A percentile compares a stretch with the other conserved stretches of the same genome.
phyloP scores from a whole-genome alignment of 2,329 filamentous ascomycete genomes.

The Aspergillus sp. region DNA sequence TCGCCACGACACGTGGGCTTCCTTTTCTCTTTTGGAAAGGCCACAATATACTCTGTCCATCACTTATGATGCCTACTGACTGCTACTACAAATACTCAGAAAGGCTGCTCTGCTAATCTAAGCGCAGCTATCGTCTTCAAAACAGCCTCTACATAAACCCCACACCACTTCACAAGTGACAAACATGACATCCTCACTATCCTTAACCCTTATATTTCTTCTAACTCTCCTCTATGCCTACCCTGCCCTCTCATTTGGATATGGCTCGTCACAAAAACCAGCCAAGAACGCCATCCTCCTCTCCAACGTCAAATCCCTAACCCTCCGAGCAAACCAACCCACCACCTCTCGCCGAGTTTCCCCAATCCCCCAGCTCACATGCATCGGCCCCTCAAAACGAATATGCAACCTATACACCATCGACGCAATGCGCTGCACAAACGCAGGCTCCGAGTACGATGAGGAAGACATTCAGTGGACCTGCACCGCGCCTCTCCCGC shows the following conservation, averaged over 20 bases:
- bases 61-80: background rate
- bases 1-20: no score
- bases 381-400: conserved; percentile 57
- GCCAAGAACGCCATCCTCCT: conserved; percentile 51
- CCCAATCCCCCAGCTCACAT: conserved; percentile 71
- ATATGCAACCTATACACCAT: conserved; percentile 65
- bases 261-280: conserved; percentile 25
- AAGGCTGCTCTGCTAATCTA: background rate
- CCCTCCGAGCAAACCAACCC: conserved; percentile 59
- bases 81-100: no score
- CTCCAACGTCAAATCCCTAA: conserved; percentile 67
- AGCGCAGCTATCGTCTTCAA: background rate
- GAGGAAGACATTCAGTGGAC: conserved; percentile 83
- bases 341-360: conserved; percentile 71
- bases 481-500: conserved; percentile 60
- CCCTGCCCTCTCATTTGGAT: conserved; percentile 12
- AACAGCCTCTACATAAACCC: background rate
- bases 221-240: conserved; percentile 13
- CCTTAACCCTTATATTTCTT: conserved; percentile 8
- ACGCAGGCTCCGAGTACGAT: conserved; percentile 73
- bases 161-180: background rate
- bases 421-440: conserved; percentile 82
- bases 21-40: no score
- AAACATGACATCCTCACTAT: conserved; percentile 15
- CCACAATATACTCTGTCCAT: background rate